Conservation (phyloP, 768 basidiomycete species). For the Naematelia encephala region DNA sequence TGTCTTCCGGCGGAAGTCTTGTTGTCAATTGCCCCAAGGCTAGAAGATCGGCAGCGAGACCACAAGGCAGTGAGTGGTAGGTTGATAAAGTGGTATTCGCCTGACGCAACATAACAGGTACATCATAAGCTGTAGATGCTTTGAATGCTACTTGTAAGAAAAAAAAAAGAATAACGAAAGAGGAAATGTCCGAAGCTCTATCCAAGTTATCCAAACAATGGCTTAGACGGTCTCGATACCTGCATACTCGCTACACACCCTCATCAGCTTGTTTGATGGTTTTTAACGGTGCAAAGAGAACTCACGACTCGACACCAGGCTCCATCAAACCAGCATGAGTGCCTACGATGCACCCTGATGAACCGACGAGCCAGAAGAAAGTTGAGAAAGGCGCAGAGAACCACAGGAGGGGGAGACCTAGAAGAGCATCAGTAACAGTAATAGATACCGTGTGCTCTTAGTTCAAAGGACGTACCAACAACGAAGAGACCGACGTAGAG, state of each 20-base stretch:
- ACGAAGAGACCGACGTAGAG: constrained; percentile 86
- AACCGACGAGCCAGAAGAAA: constrained; percentile 93
- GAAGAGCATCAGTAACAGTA: neutral
- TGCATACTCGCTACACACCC: constrained; percentile 38
- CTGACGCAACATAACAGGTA: neutral
- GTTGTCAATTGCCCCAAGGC: too few relatives aligned
- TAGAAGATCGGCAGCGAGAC: too few relatives aligned
- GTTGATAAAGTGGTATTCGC: too few relatives aligned
- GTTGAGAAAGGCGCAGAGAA: constrained; percentile 57
- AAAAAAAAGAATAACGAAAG: neutral
- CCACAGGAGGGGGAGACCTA: constrained; percentile 81
- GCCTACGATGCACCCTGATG: constrained; percentile 76
- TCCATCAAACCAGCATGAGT: constrained; percentile 84
- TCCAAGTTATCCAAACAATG: neutral
- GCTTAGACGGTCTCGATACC: constrained; percentile 38
- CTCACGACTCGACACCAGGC: constrained; percentile 78
- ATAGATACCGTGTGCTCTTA: neutral
- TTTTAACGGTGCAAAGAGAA: neutral
- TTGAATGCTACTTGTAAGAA: too few relatives aligned
- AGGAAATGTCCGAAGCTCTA: neutral
- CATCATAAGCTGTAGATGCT: neutral
- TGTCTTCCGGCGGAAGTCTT: neutral
- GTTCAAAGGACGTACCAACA: constrained; percentile 53
- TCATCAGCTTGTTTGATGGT: neutral
- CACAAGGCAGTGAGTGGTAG: too few relatives aligned